phyloP scores from a whole-genome alignment of 75 land plant genomes.

The Chamaecyparis obtusa region DNA sequence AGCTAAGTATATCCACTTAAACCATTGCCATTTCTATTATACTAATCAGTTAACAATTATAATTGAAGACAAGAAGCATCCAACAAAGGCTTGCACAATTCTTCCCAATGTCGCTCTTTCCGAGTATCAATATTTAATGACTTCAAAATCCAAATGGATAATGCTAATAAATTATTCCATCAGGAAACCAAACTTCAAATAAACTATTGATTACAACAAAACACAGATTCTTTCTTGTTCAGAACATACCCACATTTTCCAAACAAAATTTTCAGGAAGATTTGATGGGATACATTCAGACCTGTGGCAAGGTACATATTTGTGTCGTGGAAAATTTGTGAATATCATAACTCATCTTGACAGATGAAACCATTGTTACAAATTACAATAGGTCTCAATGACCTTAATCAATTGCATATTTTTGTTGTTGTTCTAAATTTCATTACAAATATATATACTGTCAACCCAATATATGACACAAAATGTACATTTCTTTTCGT shows the following conservation, averaged over 20 bases:
- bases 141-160: not conserved
- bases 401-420: not conserved
- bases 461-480: not conserved
- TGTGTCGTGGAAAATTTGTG: not conserved
- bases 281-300: not conserved
- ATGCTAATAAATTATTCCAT: not conserved
- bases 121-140: not conserved
- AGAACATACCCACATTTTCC: not conserved
- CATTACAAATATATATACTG: not conserved
- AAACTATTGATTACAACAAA: not conserved
- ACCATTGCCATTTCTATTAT: not conserved
- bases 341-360: not conserved
- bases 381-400: slow-evolving; percentile 4
- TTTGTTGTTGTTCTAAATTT: not conserved
- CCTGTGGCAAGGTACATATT: not conserved
- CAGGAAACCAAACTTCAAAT: not conserved
- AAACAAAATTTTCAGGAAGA: not conserved
- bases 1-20: not conserved
- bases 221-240: not conserved
- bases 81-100: not conserved
- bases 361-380: slow-evolving; percentile 11
- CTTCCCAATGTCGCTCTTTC: not conserved
- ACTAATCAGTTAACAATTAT: not conserved
- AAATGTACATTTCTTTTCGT: not conserved
- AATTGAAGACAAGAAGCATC: not conserved